Evolutionary conservation across 1,284 basidiomycete genomes (phyloP).

Genomic region (Cryptococcus sp.): DNA sequence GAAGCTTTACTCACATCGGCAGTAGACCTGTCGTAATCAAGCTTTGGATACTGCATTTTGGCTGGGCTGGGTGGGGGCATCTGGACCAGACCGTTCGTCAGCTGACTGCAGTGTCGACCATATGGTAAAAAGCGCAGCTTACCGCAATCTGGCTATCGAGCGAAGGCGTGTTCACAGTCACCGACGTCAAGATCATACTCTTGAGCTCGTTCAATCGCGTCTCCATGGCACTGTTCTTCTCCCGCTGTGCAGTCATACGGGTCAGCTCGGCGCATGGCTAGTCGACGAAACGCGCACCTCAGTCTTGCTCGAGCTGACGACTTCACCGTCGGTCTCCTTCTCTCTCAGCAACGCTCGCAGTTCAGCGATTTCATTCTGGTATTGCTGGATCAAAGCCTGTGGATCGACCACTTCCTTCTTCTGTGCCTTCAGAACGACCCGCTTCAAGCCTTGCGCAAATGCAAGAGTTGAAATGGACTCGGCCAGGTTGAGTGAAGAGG

Average conservation of each 20-base stretch:
- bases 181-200: conserved; percentile 81
- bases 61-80: conserved; percentile 74
- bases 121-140: conserved; percentile 1
- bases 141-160: conserved; percentile 14
- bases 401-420: conserved; percentile 93
- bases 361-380: conserved; percentile 86
- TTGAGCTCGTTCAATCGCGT: conserved; percentile 79
- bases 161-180: conserved; percentile 66
- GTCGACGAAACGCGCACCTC: conserved; percentile 12
- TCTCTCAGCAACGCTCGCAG: conserved; percentile 56
- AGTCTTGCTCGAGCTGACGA: conserved; percentile 61
- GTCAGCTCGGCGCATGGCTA: background rate
- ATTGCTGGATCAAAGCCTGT: conserved; percentile 81
- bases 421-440: conserved; percentile 73
- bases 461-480: conserved; percentile 82
- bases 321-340: conserved; percentile 59
- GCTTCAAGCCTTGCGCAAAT: conserved; percentile 66
- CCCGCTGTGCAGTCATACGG: conserved; percentile 13
- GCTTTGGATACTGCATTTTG: conserved; percentile 60
- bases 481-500: conserved; percentile 66
- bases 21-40: conserved; percentile 78
- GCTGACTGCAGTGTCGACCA: background rate
- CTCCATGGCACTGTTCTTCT: conserved; percentile 71
- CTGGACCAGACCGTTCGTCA: conserved; percentile 46
- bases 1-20: conserved; percentile 63